phyloP scores from a whole-genome alignment of 345 rosid species.

The Luvunga scandens region DNA sequence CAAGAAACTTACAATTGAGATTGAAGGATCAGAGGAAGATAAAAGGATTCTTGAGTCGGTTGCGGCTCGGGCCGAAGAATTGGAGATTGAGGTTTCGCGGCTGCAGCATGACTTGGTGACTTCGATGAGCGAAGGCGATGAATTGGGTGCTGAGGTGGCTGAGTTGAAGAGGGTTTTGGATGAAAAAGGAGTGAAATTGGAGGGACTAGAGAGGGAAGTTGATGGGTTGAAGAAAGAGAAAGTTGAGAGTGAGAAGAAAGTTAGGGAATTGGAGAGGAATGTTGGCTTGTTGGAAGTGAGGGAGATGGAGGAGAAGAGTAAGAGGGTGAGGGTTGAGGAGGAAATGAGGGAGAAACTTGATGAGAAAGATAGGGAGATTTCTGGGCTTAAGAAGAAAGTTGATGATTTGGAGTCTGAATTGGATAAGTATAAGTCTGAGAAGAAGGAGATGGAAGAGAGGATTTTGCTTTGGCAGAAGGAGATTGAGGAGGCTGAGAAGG shows the following conservation, averaged over 20 bases:
- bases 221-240: constrained; percentile 56
- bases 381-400: constrained; percentile 37
- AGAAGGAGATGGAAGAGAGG: constrained; percentile 36
- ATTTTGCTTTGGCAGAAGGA: constrained; percentile 40
- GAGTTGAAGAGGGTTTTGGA: constrained; percentile 40
- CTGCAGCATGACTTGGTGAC: constrained; percentile 63
- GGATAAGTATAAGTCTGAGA: constrained; percentile 35
- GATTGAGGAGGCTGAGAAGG: constrained; percentile 38
- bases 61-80: constrained; percentile 51
- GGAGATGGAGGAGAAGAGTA: constrained; percentile 66
- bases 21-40: constrained; percentile 51
- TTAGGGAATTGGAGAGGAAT: constrained; percentile 74
- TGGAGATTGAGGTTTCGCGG: constrained; percentile 58
- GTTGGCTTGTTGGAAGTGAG: constrained; percentile 51
- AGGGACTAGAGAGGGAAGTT: constrained; percentile 42
- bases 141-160: constrained; percentile 38
- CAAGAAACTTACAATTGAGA: constrained; percentile 42
- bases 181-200: constrained; percentile 41
- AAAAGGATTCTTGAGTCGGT: constrained; percentile 47
- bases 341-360: constrained; percentile 49
- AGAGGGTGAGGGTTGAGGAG: constrained; percentile 54
- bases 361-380: constrained; percentile 52
- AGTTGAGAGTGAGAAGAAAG: constrained; percentile 51
- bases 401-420: constrained; percentile 44
- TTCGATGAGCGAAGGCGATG: constrained; percentile 47